Base-by-base conservation (phyloP, 2,329 filamentous ascomycete species). In the Fusarium succisae region DNA sequence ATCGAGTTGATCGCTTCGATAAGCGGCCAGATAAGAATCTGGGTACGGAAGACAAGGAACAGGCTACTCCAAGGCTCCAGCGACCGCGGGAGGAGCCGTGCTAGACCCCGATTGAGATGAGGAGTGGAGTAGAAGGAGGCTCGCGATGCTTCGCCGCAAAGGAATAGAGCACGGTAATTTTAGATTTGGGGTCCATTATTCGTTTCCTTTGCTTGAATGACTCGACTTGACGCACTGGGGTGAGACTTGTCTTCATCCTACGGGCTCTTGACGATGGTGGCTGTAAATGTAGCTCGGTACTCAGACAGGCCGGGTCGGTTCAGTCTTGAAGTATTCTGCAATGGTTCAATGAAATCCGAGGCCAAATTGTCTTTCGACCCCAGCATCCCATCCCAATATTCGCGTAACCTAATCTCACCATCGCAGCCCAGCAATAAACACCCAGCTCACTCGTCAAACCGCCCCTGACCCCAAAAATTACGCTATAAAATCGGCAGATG, bases 241-340 rank as follows among this genome's bases (percentile, higher is more conserved):
- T 18, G 5, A 7, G 7, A n/a, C 9, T 30, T 17, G 14, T 2
- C 14, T n/a, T 2, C 14, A 3, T 12, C 1, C 1, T 15, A 3
- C 4, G 9, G 26, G 0, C 14, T 30, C 22, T 18, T 6, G 7
- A 32, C 9, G 7, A 50, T 12, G 4, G 13, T 2, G 5, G 11
- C 15, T 50, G n/a, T n/a, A n/a, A n/a, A n/a, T n/a, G n/a, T n/a
- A n/a, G n/a, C n/a, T n/a, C n/a, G n/a, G n/a, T n/a, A n/a, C n/a
- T n/a, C n/a, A n/a, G n/a, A n/a, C n/a, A n/a, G n/a, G n/a, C n/a
- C n/a, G n/a, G n/a, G n/a, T n/a, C n/a, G n/a, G n/a, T n/a, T n/a
- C n/a, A n/a, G n/a, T n/a, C n/a, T n/a, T n/a, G n/a, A n/a, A n/a
- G n/a, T n/a, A n/a, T n/a, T n/a, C n/a, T n/a, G n/a, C n/a, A n/a